Evolutionary conservation across 2,329 filamentous ascomycete species (phyloP).

Genomic region (Fusarium sambucinum): DNA sequence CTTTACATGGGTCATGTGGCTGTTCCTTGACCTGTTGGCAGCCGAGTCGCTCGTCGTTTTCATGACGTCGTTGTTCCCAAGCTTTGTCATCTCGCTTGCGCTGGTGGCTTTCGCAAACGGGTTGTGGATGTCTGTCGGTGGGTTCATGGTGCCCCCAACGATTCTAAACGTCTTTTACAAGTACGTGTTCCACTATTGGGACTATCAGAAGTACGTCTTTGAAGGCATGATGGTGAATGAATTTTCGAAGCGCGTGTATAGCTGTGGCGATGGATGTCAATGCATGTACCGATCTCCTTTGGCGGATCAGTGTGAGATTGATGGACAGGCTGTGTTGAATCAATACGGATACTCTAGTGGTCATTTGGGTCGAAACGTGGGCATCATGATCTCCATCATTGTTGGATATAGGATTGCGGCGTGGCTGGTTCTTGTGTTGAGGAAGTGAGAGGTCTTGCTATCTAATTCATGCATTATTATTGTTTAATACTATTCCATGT

Average conservation of each 20-base stretch:
- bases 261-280: slow-evolving; percentile 61
- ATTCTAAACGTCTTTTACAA: slow-evolving; percentile 86
- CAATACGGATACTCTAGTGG: slow-evolving; percentile 77
- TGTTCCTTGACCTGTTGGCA: slow-evolving; percentile 85
- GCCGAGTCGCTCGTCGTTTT: slow-evolving; percentile 87
- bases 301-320: slow-evolving; percentile 72
- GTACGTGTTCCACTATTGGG: slow-evolving; percentile 90
- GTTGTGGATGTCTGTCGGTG: slow-evolving; percentile 88
- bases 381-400: slow-evolving; percentile 82
- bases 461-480: not conserved
- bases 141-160: slow-evolving; percentile 80
- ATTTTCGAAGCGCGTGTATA: slow-evolving; percentile 74
- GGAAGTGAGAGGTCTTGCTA: slow-evolving; percentile 22
- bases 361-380: slow-evolving; percentile 80
- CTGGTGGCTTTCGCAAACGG: slow-evolving; percentile 88
- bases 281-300: slow-evolving; percentile 77
- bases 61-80: slow-evolving; percentile 77
- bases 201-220: slow-evolving; percentile 89
- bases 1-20: slow-evolving; percentile 83
- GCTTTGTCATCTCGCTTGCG: slow-evolving; percentile 83
- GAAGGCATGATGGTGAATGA: slow-evolving; percentile 96
- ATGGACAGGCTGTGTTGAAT: slow-evolving; percentile 76
- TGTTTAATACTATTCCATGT: not conserved
- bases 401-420: slow-evolving; percentile 67
- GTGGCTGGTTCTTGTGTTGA: slow-evolving; percentile 68